These are phyloP conservation scores for Ceratobasidium sp. DNA, from an alignment of 1,284 basidiomycete genomes.

Conservation along the genomic window DNA sequence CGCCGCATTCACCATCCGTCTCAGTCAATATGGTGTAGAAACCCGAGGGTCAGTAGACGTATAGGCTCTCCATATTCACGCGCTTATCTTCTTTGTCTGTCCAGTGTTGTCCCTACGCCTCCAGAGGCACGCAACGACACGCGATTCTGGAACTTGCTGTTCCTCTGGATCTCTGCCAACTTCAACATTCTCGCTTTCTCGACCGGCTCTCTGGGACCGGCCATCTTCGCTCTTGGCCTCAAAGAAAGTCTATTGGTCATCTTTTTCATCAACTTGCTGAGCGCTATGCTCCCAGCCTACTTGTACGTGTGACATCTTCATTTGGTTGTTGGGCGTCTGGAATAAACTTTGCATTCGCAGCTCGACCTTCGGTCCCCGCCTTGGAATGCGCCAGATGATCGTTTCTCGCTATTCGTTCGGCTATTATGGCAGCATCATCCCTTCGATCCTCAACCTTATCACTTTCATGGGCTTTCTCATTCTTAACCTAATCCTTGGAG, in stretches of 20 bases:
- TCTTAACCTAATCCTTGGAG: slow-evolving; percentile 54
- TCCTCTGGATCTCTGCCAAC: slow-evolving; percentile 56
- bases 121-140: slow-evolving; percentile 63
- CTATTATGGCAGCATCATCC: slow-evolving; percentile 46
- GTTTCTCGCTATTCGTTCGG: slow-evolving; percentile 51
- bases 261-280: slow-evolving; percentile 53
- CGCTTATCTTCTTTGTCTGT: background rate
- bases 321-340: background rate
- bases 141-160: slow-evolving; percentile 75
- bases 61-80: background rate
- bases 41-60: slow-evolving; percentile 25
- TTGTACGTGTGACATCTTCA: slow-evolving; percentile 43
- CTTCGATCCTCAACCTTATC: slow-evolving; percentile 48
- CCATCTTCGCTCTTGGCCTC: slow-evolving; percentile 48
- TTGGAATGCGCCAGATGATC: slow-evolving; percentile 53
- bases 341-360: slow-evolving; percentile 46
- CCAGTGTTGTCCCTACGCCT: slow-evolving; percentile 56
- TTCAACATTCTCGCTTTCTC: slow-evolving; percentile 49
- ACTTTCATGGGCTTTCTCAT: slow-evolving; percentile 52
- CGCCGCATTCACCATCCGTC: slow-evolving; percentile 30
- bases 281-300: slow-evolving; percentile 47
- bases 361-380: slow-evolving; percentile 50
- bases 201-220: slow-evolving; percentile 50
- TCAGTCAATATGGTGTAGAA: slow-evolving; percentile 29
- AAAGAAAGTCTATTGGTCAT: slow-evolving; percentile 50